Evolutionary conservation across 495 filamentous ascomycete genomes (phyloP), one percentile per base, ranked within the genome.

Genomic region (Darksidea phi): DNA sequence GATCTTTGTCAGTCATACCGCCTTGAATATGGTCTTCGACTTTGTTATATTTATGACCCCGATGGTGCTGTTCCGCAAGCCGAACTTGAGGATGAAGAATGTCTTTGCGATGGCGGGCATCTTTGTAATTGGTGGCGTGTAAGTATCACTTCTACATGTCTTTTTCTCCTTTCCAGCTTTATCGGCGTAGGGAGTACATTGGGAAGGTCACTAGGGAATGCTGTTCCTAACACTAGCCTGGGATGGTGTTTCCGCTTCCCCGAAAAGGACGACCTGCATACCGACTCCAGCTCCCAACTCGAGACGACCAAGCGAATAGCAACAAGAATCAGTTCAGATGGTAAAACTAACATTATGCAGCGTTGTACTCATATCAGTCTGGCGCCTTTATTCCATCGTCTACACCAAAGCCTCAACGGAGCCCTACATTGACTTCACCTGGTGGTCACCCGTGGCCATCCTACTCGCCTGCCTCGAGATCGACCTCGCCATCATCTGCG

Each of bases 361-460:
- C 23, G 58, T 59, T 48, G 52, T 54, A 37, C 26, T 59, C 17
- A 57, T 37, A 2, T 57, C 58, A 7, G 24, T 51, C 37, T 54
- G 51, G 55, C 64, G 64, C 34, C 64, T 67, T 26, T 50, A 52
- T 47, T 54, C 41, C 53, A 67, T 67, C 45, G 41, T 55, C n/a
- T 12, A 24, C 15, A 21, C 50, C 63, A 25, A 42, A 21, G 58
- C 54, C 52, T 46, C 51, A 12, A 67, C 64, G 18, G 8, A 59
- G n/a, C 59, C 55, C 4, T 60, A 54, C 37, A 43, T 66, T 7
- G 64, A 62, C 28, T 60, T 62, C 42, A 67, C 58, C 24, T 61
- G 56, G 55, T 61, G 56, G 55, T 6, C 64, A 1, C 58, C 64
- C 26, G 37, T 57, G 21, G 37, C 17, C 45, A 41, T 67, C 37